phyloP scores from a whole-genome alignment of 2,329 filamentous ascomycete species.

The Fusarium citri region DNA sequence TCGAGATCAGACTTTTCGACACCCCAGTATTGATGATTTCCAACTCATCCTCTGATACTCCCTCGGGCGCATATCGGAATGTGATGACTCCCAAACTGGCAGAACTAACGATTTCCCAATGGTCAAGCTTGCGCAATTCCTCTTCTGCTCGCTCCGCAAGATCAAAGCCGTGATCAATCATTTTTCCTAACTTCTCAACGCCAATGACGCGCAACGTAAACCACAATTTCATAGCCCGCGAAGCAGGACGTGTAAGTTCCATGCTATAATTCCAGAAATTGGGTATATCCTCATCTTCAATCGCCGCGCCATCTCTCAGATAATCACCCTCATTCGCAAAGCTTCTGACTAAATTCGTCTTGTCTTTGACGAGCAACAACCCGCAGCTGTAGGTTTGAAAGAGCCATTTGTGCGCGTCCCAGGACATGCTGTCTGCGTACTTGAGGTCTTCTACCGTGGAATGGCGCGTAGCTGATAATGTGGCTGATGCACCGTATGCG shows the following conservation, averaged over 20 bases:
- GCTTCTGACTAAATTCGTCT: slow-evolving; percentile 32
- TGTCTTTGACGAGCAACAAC: slow-evolving; percentile 37
- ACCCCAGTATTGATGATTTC: neutral
- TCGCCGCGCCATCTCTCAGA: slow-evolving; percentile 38
- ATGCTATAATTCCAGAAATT: slow-evolving; percentile 47
- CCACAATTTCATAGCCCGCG: slow-evolving; percentile 45
- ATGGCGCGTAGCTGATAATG: slow-evolving; percentile 28
- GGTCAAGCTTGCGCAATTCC: slow-evolving; percentile 19
- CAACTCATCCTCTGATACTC: neutral
- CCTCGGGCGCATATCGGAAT: slow-evolving; percentile 33
- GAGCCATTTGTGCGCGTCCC: slow-evolving; percentile 46
- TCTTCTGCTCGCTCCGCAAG: slow-evolving; percentile 39
- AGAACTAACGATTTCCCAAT: slow-evolving; percentile 43
- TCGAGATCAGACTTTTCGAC: slow-evolving; percentile 16
- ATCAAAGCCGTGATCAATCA: slow-evolving; percentile 43
- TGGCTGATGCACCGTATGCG: slow-evolving; percentile 42
- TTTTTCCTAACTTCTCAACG: slow-evolving; percentile 35
- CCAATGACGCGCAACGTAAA: slow-evolving; percentile 42
- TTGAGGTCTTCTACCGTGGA: slow-evolving; percentile 20
- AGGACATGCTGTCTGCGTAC: slow-evolving; percentile 42
- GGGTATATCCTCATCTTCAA: slow-evolving; percentile 41
- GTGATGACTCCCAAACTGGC: slow-evolving; percentile 40
- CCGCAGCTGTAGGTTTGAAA: slow-evolving; percentile 45
- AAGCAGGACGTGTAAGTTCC: slow-evolving; percentile 41
- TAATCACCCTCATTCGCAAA: slow-evolving; percentile 44